These are phyloP conservation scores for Fraxinus anomala DNA, from an alignment of 257 asterid species.

Conservation along the genomic window DNA sequence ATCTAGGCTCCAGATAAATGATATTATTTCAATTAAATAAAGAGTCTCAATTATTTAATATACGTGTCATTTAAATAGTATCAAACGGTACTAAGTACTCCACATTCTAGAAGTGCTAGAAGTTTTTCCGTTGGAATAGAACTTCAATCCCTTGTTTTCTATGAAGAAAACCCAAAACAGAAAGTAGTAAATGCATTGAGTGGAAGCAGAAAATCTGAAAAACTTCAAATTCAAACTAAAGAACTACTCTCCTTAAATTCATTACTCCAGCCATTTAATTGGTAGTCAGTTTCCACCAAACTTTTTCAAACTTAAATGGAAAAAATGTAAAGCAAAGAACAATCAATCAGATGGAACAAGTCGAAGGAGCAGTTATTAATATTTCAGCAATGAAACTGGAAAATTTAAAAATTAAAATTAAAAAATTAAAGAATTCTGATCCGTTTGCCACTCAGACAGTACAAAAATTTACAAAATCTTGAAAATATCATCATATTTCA, in stretches of 20 bases:
- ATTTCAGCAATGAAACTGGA: background rate
- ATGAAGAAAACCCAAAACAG: too few relatives aligned
- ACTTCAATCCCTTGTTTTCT: background rate
- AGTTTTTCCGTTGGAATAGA: too few relatives aligned
- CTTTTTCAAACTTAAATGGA: background rate
- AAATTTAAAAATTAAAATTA: background rate
- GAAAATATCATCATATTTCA: conserved; percentile 23
- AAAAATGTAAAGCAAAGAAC: background rate
- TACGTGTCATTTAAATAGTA: too few relatives aligned
- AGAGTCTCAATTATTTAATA: too few relatives aligned
- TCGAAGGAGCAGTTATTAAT: conserved; percentile 1
- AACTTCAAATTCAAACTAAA: background rate
- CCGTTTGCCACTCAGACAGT: conserved; percentile 6
- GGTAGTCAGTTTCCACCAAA: background rate
- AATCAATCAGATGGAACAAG: background rate
- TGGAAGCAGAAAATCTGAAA: too few relatives aligned
- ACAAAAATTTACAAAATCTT: conserved; percentile 30
- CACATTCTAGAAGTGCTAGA: too few relatives aligned
- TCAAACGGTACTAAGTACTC: too few relatives aligned
- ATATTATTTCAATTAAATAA: too few relatives aligned
- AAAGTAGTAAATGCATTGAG: too few relatives aligned
- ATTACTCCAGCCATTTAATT: background rate
- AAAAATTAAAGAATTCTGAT: background rate
- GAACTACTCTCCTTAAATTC: background rate
- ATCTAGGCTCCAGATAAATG: too few relatives aligned